Evolutionary conservation across 257 asterid genomes (phyloP), one percentile per base, ranked within the genome.

Genomic region (Coffea canephora): DNA sequence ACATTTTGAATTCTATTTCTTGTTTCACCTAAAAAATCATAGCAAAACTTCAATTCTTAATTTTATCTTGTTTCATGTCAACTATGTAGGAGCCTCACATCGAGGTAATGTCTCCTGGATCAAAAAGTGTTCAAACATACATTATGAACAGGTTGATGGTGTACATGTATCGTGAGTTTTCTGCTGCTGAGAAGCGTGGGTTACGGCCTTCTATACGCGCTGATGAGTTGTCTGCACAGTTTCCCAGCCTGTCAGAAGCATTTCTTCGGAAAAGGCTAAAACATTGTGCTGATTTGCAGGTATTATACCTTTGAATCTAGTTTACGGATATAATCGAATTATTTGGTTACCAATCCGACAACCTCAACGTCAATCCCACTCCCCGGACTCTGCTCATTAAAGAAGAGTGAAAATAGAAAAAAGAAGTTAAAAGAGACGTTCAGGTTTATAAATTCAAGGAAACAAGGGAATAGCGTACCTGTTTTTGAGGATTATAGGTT

Each of bases 81-180:
- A 82, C 79, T 74, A 70, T 69, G 79, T 80, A 96, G 98, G 99
- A 96, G 86, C 99, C 99, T 82, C 97, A 88, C 88, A 89, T 91
- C 83, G 98, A 96, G 89, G 98, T 94, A 70, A 89, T 92, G 92
- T 76, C 98, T 55, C 99, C 99, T 84, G 98, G 93, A 78, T 90
- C 98, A 85, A 96, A 96, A 88, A 84, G 71, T 78, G 91, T 90
- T 55, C 99, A 94, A 88, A 83, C 86, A 77, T 92, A 96, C 89
- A 86, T 91, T 71, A 90, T 89, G 97, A 91, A 94, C 93, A 90
- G 98, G 87, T 89, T 96, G 69, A 85, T 92, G 83, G 97, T 94
- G 45, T 88, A 90, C 87, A 87, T 96, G 93, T 96, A 91, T 74
- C 91, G 98, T n/a, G 97, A 90, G 87, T 96, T 96, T 78, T 91